Evolutionary conservation across 257 asterid genomes (phyloP), one percentile per base, ranked within the genome.

Genomic region (Perilla frutescens): DNA sequence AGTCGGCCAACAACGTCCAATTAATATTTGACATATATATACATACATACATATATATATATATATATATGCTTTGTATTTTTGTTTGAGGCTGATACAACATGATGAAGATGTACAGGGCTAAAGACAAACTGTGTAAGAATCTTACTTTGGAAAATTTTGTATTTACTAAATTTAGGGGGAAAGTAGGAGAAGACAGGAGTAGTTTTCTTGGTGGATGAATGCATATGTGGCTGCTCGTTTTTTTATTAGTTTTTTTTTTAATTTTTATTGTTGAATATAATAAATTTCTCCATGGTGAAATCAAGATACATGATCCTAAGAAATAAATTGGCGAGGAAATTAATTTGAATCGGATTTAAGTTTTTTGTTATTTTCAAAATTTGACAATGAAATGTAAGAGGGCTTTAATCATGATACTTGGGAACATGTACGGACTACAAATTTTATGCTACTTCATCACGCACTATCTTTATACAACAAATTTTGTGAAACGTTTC

Each of bases 31-130:
- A 39, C 47, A 64, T n/a, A 57, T 45, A 34, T 20, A 64, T n/a
- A 57, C 45, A 34, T 20, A 20, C 26, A 20, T 20, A 20, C 26
- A 20, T 20, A 20, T 20, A 20, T 20, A 20, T 20, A 20, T 20
- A 34, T 34, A 34, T 2, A 2, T 34, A 34, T 2, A 1, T 34
- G 3, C 1, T 34, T n/a, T 37, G 15, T 73, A 7, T 53, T 70
- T 11, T 59, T 70, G 12, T 29, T 65, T 20, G 5, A 49, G 61
- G 51, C 62, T 54, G 11, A 41, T 73, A 44, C 7, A 47, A 3
- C 10, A 14, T n/a, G 58, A 72, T 61, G 44, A 56, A 45, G 39
- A 61, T 48, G 79, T 71, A 71, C 76, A 78, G 79, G 67, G 78
- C 76, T 61, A 37, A 45, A 6, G 59, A 62, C 48, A 56, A 36